Percentiles rank a stretch among this genome's conserved stretches.
Conservation (phyloP, 306 rosid species). For the Arachis stenosperma region DNA sequence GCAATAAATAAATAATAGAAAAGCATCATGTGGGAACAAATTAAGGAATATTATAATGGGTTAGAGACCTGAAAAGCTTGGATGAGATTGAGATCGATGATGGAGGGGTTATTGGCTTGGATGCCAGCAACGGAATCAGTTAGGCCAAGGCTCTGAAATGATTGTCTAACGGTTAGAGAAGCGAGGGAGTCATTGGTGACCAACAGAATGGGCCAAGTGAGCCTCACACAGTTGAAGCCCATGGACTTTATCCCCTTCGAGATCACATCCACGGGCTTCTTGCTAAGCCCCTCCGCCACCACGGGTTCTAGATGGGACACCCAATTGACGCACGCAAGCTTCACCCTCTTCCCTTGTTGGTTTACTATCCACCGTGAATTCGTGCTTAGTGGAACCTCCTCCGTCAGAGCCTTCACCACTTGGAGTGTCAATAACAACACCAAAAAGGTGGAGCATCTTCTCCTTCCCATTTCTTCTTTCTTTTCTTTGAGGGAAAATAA, state of each 20-base stretch:
- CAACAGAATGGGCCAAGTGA: constrained; percentile 80
- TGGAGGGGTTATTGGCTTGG: constrained; percentile 73
- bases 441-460: neutral
- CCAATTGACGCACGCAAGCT: constrained; percentile 89
- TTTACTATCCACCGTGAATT: constrained; percentile 79
- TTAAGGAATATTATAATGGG: neutral
- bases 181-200: constrained; percentile 66
- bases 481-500: neutral
- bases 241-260: constrained; percentile 51
- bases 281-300: constrained; percentile 89
- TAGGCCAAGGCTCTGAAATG: constrained; percentile 60
- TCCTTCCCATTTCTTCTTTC: constrained; percentile 20
- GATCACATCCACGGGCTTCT: constrained; percentile 66
- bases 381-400: constrained; percentile 61
- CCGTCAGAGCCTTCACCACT: constrained; percentile 22
- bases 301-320: constrained; percentile 72
- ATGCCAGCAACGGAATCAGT: constrained; percentile 56
- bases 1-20: neutral
- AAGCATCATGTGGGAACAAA: neutral
- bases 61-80: constrained; percentile 70
- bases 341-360: constrained; percentile 67
- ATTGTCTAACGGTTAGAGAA: constrained; percentile 68
- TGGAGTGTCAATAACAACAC: too few species aligned
- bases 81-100: constrained; percentile 68
- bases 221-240: constrained; percentile 95